Evolutionary conservation across 2,329 filamentous ascomycete species (phyloP).

Genomic region (Metarhizium humberi): DNA sequence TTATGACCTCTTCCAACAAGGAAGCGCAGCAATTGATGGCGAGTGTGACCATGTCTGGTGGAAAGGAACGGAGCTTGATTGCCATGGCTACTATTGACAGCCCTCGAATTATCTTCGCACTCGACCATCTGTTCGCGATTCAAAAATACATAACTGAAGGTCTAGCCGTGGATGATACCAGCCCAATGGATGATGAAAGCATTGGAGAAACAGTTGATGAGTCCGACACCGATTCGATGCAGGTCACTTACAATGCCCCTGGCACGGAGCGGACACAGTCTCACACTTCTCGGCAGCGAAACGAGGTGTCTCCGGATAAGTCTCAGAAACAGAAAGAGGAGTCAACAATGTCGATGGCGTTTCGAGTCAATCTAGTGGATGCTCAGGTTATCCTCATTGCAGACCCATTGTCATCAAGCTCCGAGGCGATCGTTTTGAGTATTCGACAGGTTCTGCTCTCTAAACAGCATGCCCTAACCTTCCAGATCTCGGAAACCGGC

Average conservation of each 20-base stretch:
- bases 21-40: constrained; percentile 98
- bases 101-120: constrained; percentile 83
- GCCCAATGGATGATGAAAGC: constrained; percentile 40
- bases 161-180: constrained; percentile 49
- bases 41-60: constrained; percentile 84
- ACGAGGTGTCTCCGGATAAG: background rate
- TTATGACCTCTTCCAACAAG: constrained; percentile 95
- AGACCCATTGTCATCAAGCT: constrained; percentile 80
- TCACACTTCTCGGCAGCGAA: constrained; percentile 17
- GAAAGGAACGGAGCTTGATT: constrained; percentile 71
- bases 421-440: constrained; percentile 90
- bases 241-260: constrained; percentile 29
- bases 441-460: constrained; percentile 90
- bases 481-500: constrained; percentile 88
- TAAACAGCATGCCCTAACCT: constrained; percentile 84
- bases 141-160: constrained; percentile 73
- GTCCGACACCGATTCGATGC: constrained; percentile 50
- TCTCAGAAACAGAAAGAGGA: constrained; percentile 9
- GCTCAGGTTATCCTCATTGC: constrained; percentile 95
- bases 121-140: constrained; percentile 90
- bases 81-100: constrained; percentile 92
- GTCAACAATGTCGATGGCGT: constrained; percentile 62
- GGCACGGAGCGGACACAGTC: constrained; percentile 22
- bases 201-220: constrained; percentile 47
- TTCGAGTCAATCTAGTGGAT: constrained; percentile 88